These are phyloP conservation scores for Lipomyces sp. DNA, from an alignment of 805 yeast species.

Conservation along the genomic window DNA sequence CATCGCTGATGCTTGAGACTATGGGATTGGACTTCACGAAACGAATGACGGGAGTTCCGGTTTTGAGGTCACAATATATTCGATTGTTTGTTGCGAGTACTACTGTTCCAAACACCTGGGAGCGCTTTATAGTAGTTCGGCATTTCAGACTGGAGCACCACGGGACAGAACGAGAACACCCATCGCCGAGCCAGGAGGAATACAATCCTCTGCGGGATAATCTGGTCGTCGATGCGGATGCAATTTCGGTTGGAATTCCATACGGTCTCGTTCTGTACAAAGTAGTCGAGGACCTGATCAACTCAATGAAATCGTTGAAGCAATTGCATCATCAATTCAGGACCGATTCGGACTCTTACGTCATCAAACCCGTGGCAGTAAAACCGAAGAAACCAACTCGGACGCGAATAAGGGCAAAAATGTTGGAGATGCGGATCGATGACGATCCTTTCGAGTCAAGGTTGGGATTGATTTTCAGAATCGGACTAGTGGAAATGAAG, in stretches of 20 bases:
- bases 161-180: conserved; percentile 2
- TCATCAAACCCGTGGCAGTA: conserved; percentile 36
- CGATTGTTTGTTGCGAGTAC: conserved; percentile 60
- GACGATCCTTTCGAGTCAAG: conserved; percentile 90
- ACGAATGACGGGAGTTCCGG: conserved; percentile 42
- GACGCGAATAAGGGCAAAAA: conserved; percentile 59
- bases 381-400: conserved; percentile 48
- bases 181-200: not conserved
- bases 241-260: conserved; percentile 57
- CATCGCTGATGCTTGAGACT: conserved; percentile 55
- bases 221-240: conserved; percentile 43
- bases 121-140: conserved; percentile 44
- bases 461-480: conserved; percentile 63
- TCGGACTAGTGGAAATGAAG: conserved; percentile 62
- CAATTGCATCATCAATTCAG: conserved; percentile 52
- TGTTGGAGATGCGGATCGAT: conserved; percentile 69
- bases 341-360: conserved; percentile 37
- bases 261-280: conserved; percentile 74
- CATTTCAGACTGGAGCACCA: conserved; percentile 38
- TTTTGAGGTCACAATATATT: conserved; percentile 46
- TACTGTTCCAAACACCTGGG: conserved; percentile 48
- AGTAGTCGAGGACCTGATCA: conserved; percentile 77
- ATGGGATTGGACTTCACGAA: conserved; percentile 46
- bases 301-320: conserved; percentile 65
- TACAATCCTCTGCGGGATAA: conserved; percentile 29